Base-by-base conservation (phyloP, 305 asterid genomes). In the Solanum chacoense region DNA sequence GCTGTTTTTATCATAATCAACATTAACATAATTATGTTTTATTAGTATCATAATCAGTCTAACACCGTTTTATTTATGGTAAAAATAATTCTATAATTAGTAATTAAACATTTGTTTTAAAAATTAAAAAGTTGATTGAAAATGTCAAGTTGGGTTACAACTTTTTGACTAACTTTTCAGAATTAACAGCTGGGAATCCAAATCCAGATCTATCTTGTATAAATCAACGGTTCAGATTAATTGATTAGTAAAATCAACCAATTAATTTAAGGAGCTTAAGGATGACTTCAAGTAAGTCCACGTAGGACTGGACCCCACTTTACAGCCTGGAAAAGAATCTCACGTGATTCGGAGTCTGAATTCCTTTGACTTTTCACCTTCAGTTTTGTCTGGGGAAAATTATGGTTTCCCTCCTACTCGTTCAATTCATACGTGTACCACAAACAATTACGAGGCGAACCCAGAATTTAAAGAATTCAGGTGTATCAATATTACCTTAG, bases 271-370 rank as follows among this genome's bases (percentile, higher is more conserved):
- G 55, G 87, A 88, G 91, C 88, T 91, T 90, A 84, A 78, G 90
- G 90, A 92, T 86, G 92, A 91, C 90, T 92, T 92, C 92, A 92
- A 92, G 91, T 91, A 90, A 92, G 81, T 87, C 93, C 94, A 91
- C 94, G 94, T 93, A 38, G 2, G 89, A 40, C 13, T 55, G 87
- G 93, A 87, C 3, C 94, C 95, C 92, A 85, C 91, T 1, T 63
- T 35, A 89, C 97, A 94, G 94, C 92, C 96, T 94, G 95, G 92
- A 90, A 65, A 65, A 83, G 93, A 94, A 91, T 93, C 94, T 93
- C 94, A 91, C 93, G 95, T 92, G 93, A 87, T 89, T 88, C 93
- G 88, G 59, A 89, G 88, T 90, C 91, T 88, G 86, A 90, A 88
- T 90, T 88, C 45, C 79, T 89, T 92, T 92, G 95, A 93, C 95